These are phyloP conservation scores for Xylaria palmicola DNA, from an alignment of 495 filamentous ascomycete genomes.

Conservation along the genomic window DNA sequence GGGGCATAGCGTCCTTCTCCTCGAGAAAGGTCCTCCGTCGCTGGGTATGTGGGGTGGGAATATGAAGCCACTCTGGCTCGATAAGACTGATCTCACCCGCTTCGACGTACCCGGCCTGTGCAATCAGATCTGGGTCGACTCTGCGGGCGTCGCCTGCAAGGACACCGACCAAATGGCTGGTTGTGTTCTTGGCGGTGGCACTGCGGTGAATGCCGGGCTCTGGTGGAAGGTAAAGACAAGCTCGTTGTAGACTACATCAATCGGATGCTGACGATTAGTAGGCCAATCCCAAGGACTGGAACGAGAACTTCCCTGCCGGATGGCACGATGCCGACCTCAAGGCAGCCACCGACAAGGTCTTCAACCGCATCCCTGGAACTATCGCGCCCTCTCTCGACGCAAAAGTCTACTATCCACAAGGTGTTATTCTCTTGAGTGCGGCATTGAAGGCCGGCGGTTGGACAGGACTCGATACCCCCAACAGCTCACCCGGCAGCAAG, in stretches of 20 bases:
- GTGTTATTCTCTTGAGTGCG: slow-evolving; percentile 57
- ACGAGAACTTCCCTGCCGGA: slow-evolving; percentile 69
- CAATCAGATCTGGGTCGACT: slow-evolving; percentile 68
- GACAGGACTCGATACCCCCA: slow-evolving; percentile 59
- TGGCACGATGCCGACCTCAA: slow-evolving; percentile 68
- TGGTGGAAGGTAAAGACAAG: slow-evolving; percentile 48
- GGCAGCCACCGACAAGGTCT: slow-evolving; percentile 61
- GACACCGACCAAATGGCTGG: slow-evolving; percentile 75
- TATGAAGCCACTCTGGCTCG: slow-evolving; percentile 62
- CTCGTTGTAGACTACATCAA: neutral
- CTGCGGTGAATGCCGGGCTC: slow-evolving; percentile 68
- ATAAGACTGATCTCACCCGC: slow-evolving; percentile 65
- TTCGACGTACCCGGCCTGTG: slow-evolving; percentile 80
- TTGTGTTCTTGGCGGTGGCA: slow-evolving; percentile 75
- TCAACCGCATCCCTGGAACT: slow-evolving; percentile 70
- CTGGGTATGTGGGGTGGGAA: slow-evolving; percentile 58
- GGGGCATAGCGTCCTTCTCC: slow-evolving; percentile 77
- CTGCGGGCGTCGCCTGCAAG: slow-evolving; percentile 61
- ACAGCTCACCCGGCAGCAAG: slow-evolving; percentile 61
- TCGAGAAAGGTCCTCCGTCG: slow-evolving; percentile 67
- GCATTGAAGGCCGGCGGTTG: slow-evolving; percentile 61
- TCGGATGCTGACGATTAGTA: slow-evolving; percentile 13
- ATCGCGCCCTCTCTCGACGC: slow-evolving; percentile 66
- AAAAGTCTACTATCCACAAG: slow-evolving; percentile 64
- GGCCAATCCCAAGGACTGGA: slow-evolving; percentile 61